Evolutionary conservation across 2,329 filamentous ascomycete genomes (phyloP).

Genomic region (Zymoseptoria crescenta): DNA sequence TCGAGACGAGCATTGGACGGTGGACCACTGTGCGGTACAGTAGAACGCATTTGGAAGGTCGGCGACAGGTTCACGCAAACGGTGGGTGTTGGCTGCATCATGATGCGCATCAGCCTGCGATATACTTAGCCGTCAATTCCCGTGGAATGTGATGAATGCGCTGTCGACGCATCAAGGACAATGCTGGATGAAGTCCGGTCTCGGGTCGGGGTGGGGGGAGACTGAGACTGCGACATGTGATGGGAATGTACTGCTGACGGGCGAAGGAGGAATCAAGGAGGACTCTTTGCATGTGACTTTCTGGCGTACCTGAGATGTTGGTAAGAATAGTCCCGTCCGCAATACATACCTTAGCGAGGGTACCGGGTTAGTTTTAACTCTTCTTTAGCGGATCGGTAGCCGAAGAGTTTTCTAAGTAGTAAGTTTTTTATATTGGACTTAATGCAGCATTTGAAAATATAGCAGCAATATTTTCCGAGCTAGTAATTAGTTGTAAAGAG

Average conservation of each 20-base stretch:
- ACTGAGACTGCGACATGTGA: neutral
- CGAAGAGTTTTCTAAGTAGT: too few relatives aligned
- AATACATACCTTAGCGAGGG: too few relatives aligned
- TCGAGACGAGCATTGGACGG: neutral
- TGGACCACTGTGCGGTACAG: neutral
- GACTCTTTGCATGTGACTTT: neutral
- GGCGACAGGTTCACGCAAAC: neutral
- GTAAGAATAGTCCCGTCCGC: too few relatives aligned
- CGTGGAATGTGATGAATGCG: neutral
- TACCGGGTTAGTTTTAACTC: too few relatives aligned
- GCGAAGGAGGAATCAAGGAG: neutral
- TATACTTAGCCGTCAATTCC: neutral
- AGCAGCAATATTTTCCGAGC: too few relatives aligned
- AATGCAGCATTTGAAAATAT: too few relatives aligned
- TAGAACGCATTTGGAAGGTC: neutral
- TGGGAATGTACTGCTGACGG: neutral
- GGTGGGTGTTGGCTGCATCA: neutral
- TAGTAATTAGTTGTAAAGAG: too few relatives aligned
- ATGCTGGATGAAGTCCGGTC: neutral
- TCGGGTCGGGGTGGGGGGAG: neutral
- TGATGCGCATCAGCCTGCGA: neutral
- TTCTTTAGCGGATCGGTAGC: too few relatives aligned
- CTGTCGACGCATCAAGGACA: too few relatives aligned
- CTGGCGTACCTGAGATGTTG: too few relatives aligned
- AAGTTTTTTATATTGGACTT: too few relatives aligned